Evolutionary conservation across 768 basidiomycete species (phyloP).

Genomic region (Mycena floridula): DNA sequence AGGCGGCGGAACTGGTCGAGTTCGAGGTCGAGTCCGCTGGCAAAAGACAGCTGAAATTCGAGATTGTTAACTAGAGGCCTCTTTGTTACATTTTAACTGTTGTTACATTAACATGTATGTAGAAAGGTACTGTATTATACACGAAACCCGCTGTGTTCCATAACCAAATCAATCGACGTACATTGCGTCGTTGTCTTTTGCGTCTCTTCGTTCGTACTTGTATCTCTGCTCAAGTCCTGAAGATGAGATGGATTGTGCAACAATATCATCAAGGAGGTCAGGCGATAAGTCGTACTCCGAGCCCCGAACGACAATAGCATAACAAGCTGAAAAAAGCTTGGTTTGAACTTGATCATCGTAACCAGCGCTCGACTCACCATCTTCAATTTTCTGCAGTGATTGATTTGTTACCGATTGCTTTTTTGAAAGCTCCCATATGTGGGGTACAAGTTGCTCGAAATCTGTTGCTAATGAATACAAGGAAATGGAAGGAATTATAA

Average conservation of each 20-base stretch:
- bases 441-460: slow-evolving; percentile 71
- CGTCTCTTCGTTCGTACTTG: no score
- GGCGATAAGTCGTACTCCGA: slow-evolving; percentile 69
- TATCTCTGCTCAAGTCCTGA: no score
- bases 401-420: slow-evolving; percentile 84
- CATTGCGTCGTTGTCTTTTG: not conserved
- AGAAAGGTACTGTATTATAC: not conserved
- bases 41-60: not conserved
- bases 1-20: slow-evolving; percentile 14
- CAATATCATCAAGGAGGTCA: slow-evolving; percentile 65
- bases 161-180: not conserved
- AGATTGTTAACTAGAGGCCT: no score
- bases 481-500: not conserved
- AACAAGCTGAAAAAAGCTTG: slow-evolving; percentile 45
- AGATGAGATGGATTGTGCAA: slow-evolving; percentile 45
- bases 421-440: slow-evolving; percentile 69
- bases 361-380: slow-evolving; percentile 44
- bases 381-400: slow-evolving; percentile 93
- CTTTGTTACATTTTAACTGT: not conserved
- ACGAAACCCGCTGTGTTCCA: not conserved
- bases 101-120: not conserved
- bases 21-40: slow-evolving; percentile 11
- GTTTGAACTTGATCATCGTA: not conserved
- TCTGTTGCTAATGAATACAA: slow-evolving; percentile 33
- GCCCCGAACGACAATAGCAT: slow-evolving; percentile 63